Evolutionary conservation across 768 basidiomycete genomes (phyloP), one percentile per base, ranked within the genome.

Genomic region (Mycena olivaceomarginata): DNA sequence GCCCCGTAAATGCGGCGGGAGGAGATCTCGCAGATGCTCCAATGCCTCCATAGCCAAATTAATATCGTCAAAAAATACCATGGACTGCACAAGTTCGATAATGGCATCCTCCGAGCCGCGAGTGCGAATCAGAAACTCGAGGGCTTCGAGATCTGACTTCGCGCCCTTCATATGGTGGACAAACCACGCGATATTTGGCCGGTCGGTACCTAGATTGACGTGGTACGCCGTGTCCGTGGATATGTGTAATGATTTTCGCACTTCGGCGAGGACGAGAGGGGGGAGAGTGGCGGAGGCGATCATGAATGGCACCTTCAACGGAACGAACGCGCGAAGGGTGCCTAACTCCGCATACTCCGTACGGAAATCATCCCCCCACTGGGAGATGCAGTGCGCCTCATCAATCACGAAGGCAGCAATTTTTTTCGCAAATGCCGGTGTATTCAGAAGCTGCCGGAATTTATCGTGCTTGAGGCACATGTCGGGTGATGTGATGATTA

Each of bases 361-460:
- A 37, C 60, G 60, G 31, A 62, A 62, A 18, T 62, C 39, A 15
- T 62, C 60, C 60, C 60, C 60, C 60, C 60, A 65, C 22, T 25
- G 67, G 11, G 65, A n/a, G 72, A 85, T 83, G 51, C 80, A 82
- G 67, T 84, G 84, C 2, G 81, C 84, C 48, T 84, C 84, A 69
- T 85, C 85, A 18, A 84, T 74, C 9, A 84, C 71, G 11, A 80
- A 56, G 0, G 72, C 75, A 0, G 62, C 31, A 37, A 84, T 68
- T 1, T 74, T 13, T 46, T 46, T 13, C 31, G 66, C 41, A 39
- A 75, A 70, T 9, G n/a, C 39, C 1, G 62, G 46, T 11, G 20
- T 53, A 57, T 69, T 69, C 25, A 82, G 59, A 2, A 82, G 46
- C 57, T 72, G 48, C 5, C 70, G 60, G 45, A 81, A 80, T 5